Base-by-base conservation (phyloP, 169 alveolate species). In the Plasmodium gaboni region DNA sequence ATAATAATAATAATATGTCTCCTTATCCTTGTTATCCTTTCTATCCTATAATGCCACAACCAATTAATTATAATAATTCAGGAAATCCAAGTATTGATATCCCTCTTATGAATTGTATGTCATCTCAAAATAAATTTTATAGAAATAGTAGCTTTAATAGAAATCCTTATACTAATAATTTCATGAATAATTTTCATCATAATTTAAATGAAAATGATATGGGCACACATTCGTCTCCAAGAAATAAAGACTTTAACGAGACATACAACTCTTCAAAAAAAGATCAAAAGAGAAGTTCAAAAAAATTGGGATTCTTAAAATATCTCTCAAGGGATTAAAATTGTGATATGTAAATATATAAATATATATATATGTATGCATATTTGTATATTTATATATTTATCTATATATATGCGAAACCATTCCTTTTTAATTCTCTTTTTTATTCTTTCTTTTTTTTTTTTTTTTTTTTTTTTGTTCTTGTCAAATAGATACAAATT, bases 231-330 rank as follows among this genome's bases (percentile, higher is more conserved):
- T 63, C 89, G 26, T 17, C 28, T 13, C 51, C 69, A 8, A 61
- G 89, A 55, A 76, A 48, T 46, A 76, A 76, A 28, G 89, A 76
- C 8, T 48, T 59, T 55, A 64, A 74, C 6, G 89, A 76, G 9
- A 42, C 8, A n/a, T 76, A 76, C 32, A 55, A 22, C 13, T 6
- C 68, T 17, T 28, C 74, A 17, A 63, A 76, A 46, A 59, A 76
- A 32, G 89, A 76, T 13, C 15, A 53, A 38, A 64, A 64, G 12
- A 67, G 59, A 8, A 59, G 74, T 5, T 76, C 89, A 59, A 53
- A 76, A 55, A 76, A 50, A 48, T 24, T 76, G 46, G 89, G 89
- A 4, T 76, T 76, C 65, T 68, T 76, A 38, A 76, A 76, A 55
- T 76, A 76, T 55, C 65, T 76, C 17, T 64, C 89, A 1, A 53